Conservation (phyloP, 2,329 filamentous ascomycete species). For the Fusarium domesticum region DNA sequence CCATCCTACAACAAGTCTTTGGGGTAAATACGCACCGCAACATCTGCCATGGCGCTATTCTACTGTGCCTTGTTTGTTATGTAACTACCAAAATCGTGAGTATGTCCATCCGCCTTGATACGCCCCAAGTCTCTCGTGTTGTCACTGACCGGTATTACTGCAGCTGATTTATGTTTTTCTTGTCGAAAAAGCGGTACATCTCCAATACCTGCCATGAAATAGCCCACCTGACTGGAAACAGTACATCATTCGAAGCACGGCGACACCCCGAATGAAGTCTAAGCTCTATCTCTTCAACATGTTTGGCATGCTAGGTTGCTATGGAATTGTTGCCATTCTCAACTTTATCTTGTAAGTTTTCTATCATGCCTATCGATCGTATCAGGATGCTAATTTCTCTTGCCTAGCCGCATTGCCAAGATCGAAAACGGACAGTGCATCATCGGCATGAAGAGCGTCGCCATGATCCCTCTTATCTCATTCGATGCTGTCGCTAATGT, state of each 20-base stretch:
- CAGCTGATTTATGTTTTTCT: constrained; percentile 63
- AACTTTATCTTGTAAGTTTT: constrained; percentile 59
- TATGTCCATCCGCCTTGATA: neutral
- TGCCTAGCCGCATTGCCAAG: constrained; percentile 51
- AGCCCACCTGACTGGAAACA: constrained; percentile 23
- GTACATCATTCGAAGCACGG: constrained; percentile 56
- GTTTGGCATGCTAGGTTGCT: constrained; percentile 51
- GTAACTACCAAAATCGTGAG: constrained; percentile 56
- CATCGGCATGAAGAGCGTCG: constrained; percentile 58
- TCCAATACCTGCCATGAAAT: neutral
- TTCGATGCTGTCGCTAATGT: constrained; percentile 62
- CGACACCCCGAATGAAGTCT: constrained; percentile 52
- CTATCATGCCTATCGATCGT: neutral
- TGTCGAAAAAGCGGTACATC: constrained; percentile 58
- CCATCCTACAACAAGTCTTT: constrained; percentile 54
- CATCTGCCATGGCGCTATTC: constrained; percentile 56
- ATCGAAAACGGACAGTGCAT: constrained; percentile 55
- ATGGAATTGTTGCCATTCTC: constrained; percentile 48
- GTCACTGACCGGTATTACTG: neutral
- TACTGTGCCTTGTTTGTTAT: constrained; percentile 61
- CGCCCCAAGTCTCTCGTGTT: neutral
- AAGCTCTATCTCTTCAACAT: constrained; percentile 61
- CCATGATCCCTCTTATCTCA: constrained; percentile 59
- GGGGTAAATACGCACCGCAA: constrained; percentile 50
- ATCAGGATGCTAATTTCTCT: neutral